Base-by-base conservation (phyloP, 2,329 filamentous ascomycete genomes). In the Stemphylium lycopersici region DNA sequence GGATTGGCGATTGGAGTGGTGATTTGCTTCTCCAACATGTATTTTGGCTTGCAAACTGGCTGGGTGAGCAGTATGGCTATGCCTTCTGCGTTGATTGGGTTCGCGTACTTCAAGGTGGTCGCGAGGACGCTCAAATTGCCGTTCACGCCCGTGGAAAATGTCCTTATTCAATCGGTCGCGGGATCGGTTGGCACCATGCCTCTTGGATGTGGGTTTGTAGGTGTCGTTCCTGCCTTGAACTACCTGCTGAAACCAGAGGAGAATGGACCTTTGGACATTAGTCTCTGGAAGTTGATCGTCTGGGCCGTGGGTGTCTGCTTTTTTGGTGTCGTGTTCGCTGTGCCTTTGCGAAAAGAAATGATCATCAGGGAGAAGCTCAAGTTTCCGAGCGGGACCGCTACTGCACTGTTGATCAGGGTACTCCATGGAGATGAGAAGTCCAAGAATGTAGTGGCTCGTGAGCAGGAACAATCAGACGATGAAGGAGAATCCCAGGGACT, bases 161-260 rank as follows among this genome's bases (percentile, higher is more conserved):
- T 99, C 3, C 82, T 99, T 18, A 90, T 99, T 10, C 95, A 99
- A 78, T 96, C 91, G 0, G 95, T 99, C 4, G 93, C 95, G 1
- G 93, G 95, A 10, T 90, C 90, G 13, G 96, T 98, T 75, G 95
- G 93, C 0, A 96, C 96, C 4, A 98, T 98, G 91, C 95, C 95
- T 0, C 79, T 99, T 10, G 93, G 93, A 1, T 96, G 93, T 66
- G 95, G 95, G 1, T 96, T 98, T 70, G 93, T 98, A 15, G 93
- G 93, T 4, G 93, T 98, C 7, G 88, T 98, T 56, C 95, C 95
- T 1, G 93, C 93, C 0, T 83, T 99, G 79, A 91, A 96, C 69
- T 97, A 90, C 65, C 79, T 99, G 43, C 77, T 99, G 46, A 87
- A 84, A 47, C 78, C 85, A 1, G 87, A 90, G 15, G 95, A 99